Percentiles rank a stretch among this genome's conserved stretches.
phyloP scores from a whole-genome alignment of 2,329 filamentous ascomycete species.

The Mycogone perniciosa region DNA sequence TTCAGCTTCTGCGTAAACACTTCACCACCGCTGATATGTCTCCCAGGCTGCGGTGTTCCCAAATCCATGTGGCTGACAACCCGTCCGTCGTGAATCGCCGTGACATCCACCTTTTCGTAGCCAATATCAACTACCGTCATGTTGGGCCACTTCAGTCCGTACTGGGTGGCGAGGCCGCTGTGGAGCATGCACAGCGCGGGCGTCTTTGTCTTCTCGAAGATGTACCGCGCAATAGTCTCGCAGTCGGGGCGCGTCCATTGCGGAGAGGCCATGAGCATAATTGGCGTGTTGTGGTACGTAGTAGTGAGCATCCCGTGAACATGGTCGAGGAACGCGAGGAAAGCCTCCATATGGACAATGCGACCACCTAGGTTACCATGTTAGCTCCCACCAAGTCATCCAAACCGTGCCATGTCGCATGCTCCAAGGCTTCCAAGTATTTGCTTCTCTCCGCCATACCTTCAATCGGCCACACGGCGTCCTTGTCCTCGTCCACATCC shows the following conservation, averaged over 20 bases:
- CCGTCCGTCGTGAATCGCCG: conserved; percentile 76
- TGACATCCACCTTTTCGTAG: conserved; percentile 86
- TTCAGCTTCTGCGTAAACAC: conserved; percentile 72
- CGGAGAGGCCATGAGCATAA: conserved; percentile 83
- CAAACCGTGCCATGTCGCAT: too few species aligned
- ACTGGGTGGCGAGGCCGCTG: conserved; percentile 79
- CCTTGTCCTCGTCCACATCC: conserved; percentile 80
- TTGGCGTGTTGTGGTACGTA: conserved; percentile 91
- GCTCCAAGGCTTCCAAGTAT: too few species aligned
- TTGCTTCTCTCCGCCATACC: conserved; percentile 30
- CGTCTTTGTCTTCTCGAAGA: conserved; percentile 96
- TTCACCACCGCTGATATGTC: conserved; percentile 69
- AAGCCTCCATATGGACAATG: conserved; percentile 86
- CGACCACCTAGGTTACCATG: conserved; percentile 52
- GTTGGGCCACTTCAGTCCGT: conserved; percentile 67
- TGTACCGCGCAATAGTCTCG: conserved; percentile 83
- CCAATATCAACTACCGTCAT: conserved; percentile 90
- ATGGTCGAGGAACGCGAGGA: conserved; percentile 88
- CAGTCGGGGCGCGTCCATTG: conserved; percentile 85
- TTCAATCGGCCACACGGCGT: conserved; percentile 79
- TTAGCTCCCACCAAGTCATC: not conserved
- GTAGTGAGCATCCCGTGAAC: conserved; percentile 85
- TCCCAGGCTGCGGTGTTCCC: conserved; percentile 43
- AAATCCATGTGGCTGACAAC: conserved; percentile 62
- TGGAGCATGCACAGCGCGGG: conserved; percentile 89